Conservation (phyloP, 2,329 filamentous ascomycete genomes). For the Tolypocladium pustulatum region DNA sequence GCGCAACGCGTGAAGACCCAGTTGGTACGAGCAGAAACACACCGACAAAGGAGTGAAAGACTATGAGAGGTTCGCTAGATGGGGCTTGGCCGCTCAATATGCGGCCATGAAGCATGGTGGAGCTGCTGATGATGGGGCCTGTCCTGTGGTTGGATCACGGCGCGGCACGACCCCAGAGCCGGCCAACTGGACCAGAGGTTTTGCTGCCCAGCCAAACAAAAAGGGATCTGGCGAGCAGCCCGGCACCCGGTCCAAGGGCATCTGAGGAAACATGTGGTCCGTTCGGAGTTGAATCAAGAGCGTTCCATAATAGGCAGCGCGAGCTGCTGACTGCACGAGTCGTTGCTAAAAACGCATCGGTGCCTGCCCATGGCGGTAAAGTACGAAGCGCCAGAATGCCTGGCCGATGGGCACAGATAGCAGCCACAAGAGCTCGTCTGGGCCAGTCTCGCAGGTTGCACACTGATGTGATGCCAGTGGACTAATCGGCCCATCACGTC, state of each 20-base stretch:
- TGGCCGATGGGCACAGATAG: background rate
- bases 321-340: background rate
- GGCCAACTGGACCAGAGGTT: slow-evolving; percentile 4
- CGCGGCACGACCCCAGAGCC: slow-evolving; percentile 2
- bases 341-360: background rate
- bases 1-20: slow-evolving; percentile 10
- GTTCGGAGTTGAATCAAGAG: too few species aligned
- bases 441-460: background rate
- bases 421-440: background rate
- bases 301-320: background rate
- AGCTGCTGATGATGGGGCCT: slow-evolving; percentile 15
- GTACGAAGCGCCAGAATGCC: background rate
- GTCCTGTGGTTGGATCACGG: slow-evolving; percentile 13
- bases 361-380: background rate
- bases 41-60: slow-evolving; percentile 21
- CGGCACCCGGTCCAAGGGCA: background rate
- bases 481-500: slow-evolving; percentile 7
- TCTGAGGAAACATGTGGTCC: background rate
- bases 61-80: background rate
- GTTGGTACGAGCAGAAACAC: slow-evolving; percentile 14
- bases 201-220: background rate
- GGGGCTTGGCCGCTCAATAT: slow-evolving; percentile 17
- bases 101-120: slow-evolving; percentile 25
- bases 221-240: background rate
- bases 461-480: background rate